These are phyloP conservation scores for Daldinia grandis DNA, from an alignment of 495 filamentous ascomycete genomes.

Conservation along the genomic window DNA sequence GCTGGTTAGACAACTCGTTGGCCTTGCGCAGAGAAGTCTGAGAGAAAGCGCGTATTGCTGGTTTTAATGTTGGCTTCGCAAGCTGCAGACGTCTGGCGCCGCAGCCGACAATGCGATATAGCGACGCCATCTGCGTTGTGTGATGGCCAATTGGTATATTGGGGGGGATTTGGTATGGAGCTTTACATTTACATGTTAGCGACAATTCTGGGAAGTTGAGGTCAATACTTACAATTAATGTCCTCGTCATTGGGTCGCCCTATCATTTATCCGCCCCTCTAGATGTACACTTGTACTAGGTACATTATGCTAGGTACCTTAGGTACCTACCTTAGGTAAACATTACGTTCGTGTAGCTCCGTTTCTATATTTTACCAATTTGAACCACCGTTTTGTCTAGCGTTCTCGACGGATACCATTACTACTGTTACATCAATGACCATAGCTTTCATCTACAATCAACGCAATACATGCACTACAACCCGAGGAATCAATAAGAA, in stretches of 20 bases:
- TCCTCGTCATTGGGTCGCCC: constrained; percentile 46
- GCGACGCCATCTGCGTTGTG: constrained; percentile 55
- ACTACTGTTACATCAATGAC: no score
- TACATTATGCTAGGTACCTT: not conserved
- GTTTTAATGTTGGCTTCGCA: constrained; percentile 34
- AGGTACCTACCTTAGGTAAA: not conserved
- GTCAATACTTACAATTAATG: constrained; percentile 43
- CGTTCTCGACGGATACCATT: no score
- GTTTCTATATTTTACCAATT: no score
- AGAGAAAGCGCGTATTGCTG: constrained; percentile 68
- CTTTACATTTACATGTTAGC: constrained; percentile 15
- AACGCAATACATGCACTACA: no score
- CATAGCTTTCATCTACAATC: no score
- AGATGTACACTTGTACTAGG: not conserved
- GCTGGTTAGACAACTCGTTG: constrained; percentile 60
- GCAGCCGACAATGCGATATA: constrained; percentile 63
- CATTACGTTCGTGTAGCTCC: not conserved
- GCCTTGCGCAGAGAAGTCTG: constrained; percentile 69
- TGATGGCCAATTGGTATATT: constrained; percentile 41
- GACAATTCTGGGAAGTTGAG: constrained; percentile 27
- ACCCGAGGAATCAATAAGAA: no score
- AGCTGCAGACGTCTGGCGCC: constrained; percentile 64
- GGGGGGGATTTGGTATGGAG: constrained; percentile 20
- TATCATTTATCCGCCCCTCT: constrained; percentile 37
- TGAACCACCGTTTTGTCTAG: no score